These are phyloP conservation scores for Brassica incana DNA, from an alignment of 345 rosid genomes.

Conservation along the genomic window DNA sequence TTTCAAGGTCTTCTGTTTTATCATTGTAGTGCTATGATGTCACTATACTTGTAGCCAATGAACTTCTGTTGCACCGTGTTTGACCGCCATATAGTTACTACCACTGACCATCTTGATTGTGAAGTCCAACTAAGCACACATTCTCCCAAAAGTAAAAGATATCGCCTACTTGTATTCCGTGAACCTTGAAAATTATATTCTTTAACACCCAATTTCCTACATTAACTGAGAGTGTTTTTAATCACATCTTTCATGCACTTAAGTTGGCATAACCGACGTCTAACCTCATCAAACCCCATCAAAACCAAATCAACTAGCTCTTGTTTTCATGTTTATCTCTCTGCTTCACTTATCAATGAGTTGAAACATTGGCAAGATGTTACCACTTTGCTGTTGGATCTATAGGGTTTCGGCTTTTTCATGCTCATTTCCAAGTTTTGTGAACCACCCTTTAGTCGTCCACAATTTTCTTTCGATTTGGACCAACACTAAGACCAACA, in stretches of 20 bases:
- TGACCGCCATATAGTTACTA: slow-evolving; percentile 49
- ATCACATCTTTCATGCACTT: slow-evolving; percentile 34
- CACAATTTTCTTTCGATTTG: neutral
- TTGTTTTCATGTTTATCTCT: slow-evolving; percentile 43
- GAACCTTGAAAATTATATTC: slow-evolving; percentile 55
- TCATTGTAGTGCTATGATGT: slow-evolving; percentile 59
- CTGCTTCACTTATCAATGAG: slow-evolving; percentile 22
- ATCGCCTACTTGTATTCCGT: slow-evolving; percentile 61
- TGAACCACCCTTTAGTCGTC: neutral
- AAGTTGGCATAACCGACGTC: slow-evolving; percentile 50
- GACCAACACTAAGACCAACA: neutral
- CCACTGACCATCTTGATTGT: slow-evolving; percentile 49
- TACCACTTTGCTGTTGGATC: neutral
- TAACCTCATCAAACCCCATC: slow-evolving; percentile 46
- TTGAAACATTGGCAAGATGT: neutral
- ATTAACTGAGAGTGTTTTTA: slow-evolving; percentile 4
- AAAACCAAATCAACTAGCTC: slow-evolving; percentile 44
- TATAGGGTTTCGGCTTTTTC: neutral
- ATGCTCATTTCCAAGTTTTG: neutral
- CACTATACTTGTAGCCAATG: slow-evolving; percentile 53
- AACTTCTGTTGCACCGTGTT: slow-evolving; percentile 23
- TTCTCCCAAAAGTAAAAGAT: slow-evolving; percentile 64
- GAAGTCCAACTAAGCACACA: slow-evolving; percentile 57
- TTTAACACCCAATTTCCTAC: slow-evolving; percentile 50
- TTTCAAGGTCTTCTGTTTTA: slow-evolving; percentile 45